A percentile compares a stretch with the other conserved stretches of the same genome.
Conservation (phyloP, 345 rosid genomes). For the Passiflora organensis region DNA sequence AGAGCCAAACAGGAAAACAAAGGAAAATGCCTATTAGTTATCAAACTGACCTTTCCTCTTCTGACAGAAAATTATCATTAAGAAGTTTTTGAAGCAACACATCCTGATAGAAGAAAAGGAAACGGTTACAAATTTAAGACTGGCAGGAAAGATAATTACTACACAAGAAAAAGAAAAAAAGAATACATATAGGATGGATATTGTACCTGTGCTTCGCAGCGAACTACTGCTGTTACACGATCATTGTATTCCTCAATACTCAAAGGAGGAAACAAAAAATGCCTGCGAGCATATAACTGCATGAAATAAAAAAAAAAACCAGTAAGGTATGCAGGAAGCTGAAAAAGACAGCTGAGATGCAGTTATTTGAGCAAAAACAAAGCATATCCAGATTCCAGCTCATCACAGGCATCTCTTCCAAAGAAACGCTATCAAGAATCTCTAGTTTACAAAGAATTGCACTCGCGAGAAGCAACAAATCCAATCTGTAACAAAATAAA, state of each 20-base stretch:
- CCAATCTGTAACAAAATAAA: neutral
- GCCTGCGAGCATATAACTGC: slow-evolving; percentile 82
- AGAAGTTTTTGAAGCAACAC: slow-evolving; percentile 78
- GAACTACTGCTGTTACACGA: slow-evolving; percentile 70
- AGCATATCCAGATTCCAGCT: neutral
- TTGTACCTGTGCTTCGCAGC: slow-evolving; percentile 89
- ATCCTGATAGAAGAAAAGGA: slow-evolving; percentile 45
- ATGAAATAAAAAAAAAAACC: slow-evolving; percentile 18
- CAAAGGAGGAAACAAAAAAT: slow-evolving; percentile 77
- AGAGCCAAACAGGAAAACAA: too few relatives aligned
- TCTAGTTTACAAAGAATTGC: neutral
- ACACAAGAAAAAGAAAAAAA: neutral
- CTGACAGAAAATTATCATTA: slow-evolving; percentile 50
- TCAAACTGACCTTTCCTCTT: slow-evolving; percentile 63
- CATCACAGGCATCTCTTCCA: neutral
- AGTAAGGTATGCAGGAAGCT: slow-evolving; percentile 6
- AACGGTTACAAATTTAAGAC: neutral
- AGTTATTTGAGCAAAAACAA: neutral
- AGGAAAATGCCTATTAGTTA: too few relatives aligned
- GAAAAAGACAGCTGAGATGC: neutral
- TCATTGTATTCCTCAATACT: slow-evolving; percentile 75
- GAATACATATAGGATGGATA: neutral
- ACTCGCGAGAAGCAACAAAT: neutral
- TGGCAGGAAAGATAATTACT: neutral
- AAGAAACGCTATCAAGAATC: neutral